These are phyloP conservation scores for Coemansia sp. DNA, from an alignment of 192 early-diverging fungal species.

Conservation along the genomic window DNA sequence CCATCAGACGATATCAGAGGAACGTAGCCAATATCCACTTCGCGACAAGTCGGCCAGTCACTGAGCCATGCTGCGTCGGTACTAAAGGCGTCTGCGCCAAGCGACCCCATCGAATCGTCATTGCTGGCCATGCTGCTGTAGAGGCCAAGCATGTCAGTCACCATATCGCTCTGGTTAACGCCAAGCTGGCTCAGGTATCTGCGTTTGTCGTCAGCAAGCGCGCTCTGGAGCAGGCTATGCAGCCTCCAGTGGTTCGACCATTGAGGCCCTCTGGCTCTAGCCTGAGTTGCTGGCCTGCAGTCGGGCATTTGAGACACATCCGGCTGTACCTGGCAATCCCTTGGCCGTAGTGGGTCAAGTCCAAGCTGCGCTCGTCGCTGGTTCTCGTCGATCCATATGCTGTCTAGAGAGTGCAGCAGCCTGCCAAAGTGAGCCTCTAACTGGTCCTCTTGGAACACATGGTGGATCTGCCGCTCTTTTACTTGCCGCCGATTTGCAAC, in stretches of 20 bases:
- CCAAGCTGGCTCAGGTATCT: neutral
- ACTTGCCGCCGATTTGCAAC: constrained; percentile 67
- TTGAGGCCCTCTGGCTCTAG: constrained; percentile 4
- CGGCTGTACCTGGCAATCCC: constrained; percentile 8
- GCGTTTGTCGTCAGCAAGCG: constrained; percentile 19
- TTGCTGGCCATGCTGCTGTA: neutral
- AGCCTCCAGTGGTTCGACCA: constrained; percentile 50
- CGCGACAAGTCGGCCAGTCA: constrained; percentile 30
- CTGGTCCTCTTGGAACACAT: constrained; percentile 36
- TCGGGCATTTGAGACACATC: neutral
- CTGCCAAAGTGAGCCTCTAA: constrained; percentile 26
- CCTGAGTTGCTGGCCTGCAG: neutral
- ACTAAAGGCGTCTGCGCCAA: neutral
- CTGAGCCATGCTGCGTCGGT: constrained; percentile 5
- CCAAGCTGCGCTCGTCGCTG: constrained; percentile 38
- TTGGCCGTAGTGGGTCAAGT: constrained; percentile 18
- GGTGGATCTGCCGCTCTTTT: constrained; percentile 58
- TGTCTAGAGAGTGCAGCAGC: constrained; percentile 64
- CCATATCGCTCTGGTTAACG: neutral
- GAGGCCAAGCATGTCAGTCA: neutral
- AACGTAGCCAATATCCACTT: constrained; percentile 16
- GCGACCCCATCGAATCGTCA: neutral
- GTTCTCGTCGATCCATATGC: constrained; percentile 68
- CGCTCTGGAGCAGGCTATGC: constrained; percentile 43
- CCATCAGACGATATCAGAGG: neutral